These are phyloP conservation scores for Byssoonygena ceratinophila DNA, from an alignment of 2,329 filamentous ascomycete species.

Conservation along the genomic window DNA sequence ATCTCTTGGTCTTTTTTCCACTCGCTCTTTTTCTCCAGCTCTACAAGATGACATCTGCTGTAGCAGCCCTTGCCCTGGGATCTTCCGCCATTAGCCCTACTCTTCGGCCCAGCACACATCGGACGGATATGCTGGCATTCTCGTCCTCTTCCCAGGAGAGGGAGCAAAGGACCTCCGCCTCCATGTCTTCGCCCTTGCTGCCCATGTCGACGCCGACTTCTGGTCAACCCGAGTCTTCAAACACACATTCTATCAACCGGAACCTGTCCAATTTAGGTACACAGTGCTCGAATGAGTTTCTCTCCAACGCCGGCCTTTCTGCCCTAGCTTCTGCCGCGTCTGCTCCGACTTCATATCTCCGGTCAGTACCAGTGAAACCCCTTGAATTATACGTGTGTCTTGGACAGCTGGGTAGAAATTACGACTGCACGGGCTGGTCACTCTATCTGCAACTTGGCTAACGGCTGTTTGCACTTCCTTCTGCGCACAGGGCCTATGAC, in stretches of 20 bases:
- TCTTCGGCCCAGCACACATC: constrained; percentile 40
- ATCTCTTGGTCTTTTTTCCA: background rate
- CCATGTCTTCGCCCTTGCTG: constrained; percentile 36
- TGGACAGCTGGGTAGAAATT: background rate
- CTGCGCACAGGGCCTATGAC: constrained; percentile 17
- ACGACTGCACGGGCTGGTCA: background rate
- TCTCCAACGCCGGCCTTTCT: constrained; percentile 47
- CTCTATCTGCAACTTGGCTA: background rate
- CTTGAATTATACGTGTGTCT: background rate
- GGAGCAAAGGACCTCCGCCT: constrained; percentile 39
- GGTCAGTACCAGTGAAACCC: constrained; percentile 32
- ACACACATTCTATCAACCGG: constrained; percentile 26
- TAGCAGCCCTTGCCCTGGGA: constrained; percentile 50
- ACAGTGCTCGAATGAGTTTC: constrained; percentile 21
- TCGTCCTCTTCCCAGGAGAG: constrained; percentile 37
- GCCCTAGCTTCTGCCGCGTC: constrained; percentile 50
- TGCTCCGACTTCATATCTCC: constrained; percentile 42
- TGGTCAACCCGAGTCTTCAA: constrained; percentile 40
- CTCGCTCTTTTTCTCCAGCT: background rate
- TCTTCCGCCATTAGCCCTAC: constrained; percentile 47
- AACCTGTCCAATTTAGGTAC: constrained; percentile 20
- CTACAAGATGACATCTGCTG: constrained; percentile 42
- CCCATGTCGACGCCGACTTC: constrained; percentile 46
- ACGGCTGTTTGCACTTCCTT: constrained; percentile 18
- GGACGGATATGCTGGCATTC: constrained; percentile 28